Evolutionary conservation across 2,329 filamentous ascomycete species (phyloP), one percentile per base, ranked within the genome.

Genomic region (Aspergillus ruber): DNA sequence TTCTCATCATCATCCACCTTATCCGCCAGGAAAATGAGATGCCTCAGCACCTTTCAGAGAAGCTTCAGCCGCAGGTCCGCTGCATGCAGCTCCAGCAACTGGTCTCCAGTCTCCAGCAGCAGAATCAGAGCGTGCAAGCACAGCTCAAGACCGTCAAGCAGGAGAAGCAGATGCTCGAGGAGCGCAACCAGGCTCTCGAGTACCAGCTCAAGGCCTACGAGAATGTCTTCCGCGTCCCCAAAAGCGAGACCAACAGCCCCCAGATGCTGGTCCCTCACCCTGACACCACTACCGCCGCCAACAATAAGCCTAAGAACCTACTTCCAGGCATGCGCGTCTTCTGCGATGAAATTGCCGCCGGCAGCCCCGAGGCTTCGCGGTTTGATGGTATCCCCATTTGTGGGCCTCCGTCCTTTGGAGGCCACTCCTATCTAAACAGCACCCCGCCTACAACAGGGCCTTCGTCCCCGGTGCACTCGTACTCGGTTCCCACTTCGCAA

Each of bases 1-100:
- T 65, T 25, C 49, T 61, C 17, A 63, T 68, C 39, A 68, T 69
- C 33, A 54, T 64, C 10, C 59, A 63, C 45, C 54, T 68, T 32
- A 61, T 69, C 45, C 60, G 61, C 40, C 61, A 64, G 50, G 66
- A 68, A 42, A 63, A 62, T 38, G 54, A 67, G 45, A 58, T 66
- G 44, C 58, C 64, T 6, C 59, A 59, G 10, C 63, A 69, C 38
- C 54, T 68, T 10, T 62, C 66, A 1, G 66, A 69, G 47, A 68
- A 66, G 47, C 58, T 69, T 40, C 65, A 69, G 56, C 60, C 65
- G 2, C 63, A 68, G 33, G 50, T 69, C 18, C 65, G 66, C 50
- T 66, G 62, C 59, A 67, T 68, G 63, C 66, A 69, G 44, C 52
- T 69, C 32, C 65, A 69, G 48, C 65, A 68, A 43, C 49, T 63